Conservation (phyloP, 164 flowering plant species). For the Brasenia schreberi region DNA sequence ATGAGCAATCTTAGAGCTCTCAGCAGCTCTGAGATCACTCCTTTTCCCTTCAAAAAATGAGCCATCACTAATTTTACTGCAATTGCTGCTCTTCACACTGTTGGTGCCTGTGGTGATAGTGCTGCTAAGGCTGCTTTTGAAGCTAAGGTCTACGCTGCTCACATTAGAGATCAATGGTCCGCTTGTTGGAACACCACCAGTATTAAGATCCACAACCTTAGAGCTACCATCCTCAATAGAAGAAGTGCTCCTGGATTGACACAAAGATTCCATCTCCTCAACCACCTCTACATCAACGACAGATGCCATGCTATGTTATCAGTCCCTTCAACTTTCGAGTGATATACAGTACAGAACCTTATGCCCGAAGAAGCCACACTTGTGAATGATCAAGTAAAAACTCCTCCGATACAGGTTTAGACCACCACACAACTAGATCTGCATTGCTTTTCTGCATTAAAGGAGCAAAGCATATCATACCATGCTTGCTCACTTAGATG, state of each 20-base stretch:
- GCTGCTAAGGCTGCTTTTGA: slow-evolving; percentile 25
- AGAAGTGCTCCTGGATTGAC: not conserved
- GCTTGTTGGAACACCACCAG: not conserved
- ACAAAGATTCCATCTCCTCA: not conserved
- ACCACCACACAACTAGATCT: too few relatives aligned
- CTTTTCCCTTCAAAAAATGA: slow-evolving; percentile 8
- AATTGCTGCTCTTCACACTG: slow-evolving; percentile 15
- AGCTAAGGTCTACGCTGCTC: slow-evolving; percentile 18
- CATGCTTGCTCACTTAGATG: not conserved
- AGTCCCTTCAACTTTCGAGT: not conserved
- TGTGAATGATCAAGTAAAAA: not conserved
- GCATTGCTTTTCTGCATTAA: not conserved
- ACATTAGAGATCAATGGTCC: slow-evolving; percentile 1
- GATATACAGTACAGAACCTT: not conserved
- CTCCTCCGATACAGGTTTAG: not conserved
- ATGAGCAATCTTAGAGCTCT: slow-evolving; percentile 16
- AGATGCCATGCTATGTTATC: not conserved
- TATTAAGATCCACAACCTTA: not conserved
- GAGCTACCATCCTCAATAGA: not conserved
- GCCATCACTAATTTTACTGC: slow-evolving; percentile 7
- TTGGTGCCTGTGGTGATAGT: slow-evolving; percentile 21
- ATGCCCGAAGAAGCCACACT: not conserved
- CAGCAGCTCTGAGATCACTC: slow-evolving; percentile 6
- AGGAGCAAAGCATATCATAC: not conserved
- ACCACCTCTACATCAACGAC: not conserved